Evolutionary conservation across 2,329 filamentous ascomycete genomes (phyloP), one percentile per base, ranked within the genome.

Genomic region (Calonectria pseudoturangicola): DNA sequence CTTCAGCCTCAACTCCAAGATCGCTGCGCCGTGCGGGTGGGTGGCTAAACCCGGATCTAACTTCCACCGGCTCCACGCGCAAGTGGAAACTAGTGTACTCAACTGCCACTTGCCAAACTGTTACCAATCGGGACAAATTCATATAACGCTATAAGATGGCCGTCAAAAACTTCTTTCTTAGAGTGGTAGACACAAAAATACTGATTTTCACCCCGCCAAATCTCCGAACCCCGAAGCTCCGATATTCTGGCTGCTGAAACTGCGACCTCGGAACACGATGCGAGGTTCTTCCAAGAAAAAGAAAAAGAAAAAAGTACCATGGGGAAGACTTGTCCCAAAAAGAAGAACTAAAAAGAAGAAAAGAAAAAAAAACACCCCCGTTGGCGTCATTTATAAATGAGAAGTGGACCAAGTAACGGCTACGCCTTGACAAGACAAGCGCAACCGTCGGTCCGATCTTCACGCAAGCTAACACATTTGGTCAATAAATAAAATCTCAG

Each of bases 1-100:
- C 25, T 36, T 68, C 41, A 68, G 56, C 45, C 43, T 68, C 45
- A 68, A 28, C 54, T 51, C 45, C 43, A 27, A 39, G 36, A 68
- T 68, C 21, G 66, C 66, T 36, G 25, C 66, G 30, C 54, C 30
- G 13, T 39, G 30, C 30, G 30, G 50, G 30, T 62, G 30, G 50
- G 30, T 62, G 30, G 48, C 18, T 25, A 62, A 16, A 5, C 51
- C 45, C 66, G n/a, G n/a, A 43, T 41, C 30, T 27, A 66, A 41
- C 47, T 27, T 54, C 47, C 13, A 47, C 45, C 21, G 43, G 43
- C 36, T 68, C 43, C 51, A 50, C 54, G 30, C 66, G 33, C 21
- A 39, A 15, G 41, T 56, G 43, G 33, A 21, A 28, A 47, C 51
- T 56, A 47, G 28, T 50, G 43, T 30, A 43, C 27, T 33, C 51